Evolutionary conservation across 129 eudicot species (phyloP).

Genomic region (Silybum marianum): DNA sequence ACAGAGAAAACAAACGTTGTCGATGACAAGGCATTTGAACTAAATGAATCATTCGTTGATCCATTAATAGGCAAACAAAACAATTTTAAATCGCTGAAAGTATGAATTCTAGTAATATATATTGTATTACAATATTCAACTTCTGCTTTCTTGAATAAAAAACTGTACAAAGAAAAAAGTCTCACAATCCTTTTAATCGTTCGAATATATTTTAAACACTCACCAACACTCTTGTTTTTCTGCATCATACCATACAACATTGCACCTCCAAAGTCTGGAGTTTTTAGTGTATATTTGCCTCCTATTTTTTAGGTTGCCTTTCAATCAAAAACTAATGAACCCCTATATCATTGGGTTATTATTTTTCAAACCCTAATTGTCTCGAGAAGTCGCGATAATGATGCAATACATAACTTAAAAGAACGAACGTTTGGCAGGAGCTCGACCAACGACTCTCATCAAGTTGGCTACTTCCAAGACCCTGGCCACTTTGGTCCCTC

Average conservation of each 20-base stretch:
- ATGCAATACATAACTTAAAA: conserved; percentile 36
- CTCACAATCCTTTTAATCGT: neutral
- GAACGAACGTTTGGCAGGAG: conserved; percentile 77
- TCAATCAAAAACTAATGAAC: conserved; percentile 15
- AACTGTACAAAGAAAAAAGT: neutral
- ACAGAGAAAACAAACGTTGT: neutral
- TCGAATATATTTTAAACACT: neutral
- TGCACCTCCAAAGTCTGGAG: neutral
- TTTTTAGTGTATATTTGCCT: conserved; percentile 6
- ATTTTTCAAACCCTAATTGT: neutral
- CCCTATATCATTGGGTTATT: neutral
- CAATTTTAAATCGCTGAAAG: too few species aligned
- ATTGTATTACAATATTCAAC: neutral
- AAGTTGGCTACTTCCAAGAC: conserved; percentile 80
- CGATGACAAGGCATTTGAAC: neutral
- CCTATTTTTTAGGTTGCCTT: conserved; percentile 13
- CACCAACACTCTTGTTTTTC: neutral
- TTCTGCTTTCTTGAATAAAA: neutral
- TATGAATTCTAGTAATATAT: neutral
- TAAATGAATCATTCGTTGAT: neutral
- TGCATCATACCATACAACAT: conserved; percentile 14
- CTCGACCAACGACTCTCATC: conserved; percentile 82
- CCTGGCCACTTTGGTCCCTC: conserved; percentile 85
- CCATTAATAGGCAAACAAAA: neutral
- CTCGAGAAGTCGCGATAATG: neutral